A percentile compares a stretch with the other conserved stretches of the same genome.
Conservation (phyloP, 139 green algal genomes). For the Volvox reticuliferus region DNA sequence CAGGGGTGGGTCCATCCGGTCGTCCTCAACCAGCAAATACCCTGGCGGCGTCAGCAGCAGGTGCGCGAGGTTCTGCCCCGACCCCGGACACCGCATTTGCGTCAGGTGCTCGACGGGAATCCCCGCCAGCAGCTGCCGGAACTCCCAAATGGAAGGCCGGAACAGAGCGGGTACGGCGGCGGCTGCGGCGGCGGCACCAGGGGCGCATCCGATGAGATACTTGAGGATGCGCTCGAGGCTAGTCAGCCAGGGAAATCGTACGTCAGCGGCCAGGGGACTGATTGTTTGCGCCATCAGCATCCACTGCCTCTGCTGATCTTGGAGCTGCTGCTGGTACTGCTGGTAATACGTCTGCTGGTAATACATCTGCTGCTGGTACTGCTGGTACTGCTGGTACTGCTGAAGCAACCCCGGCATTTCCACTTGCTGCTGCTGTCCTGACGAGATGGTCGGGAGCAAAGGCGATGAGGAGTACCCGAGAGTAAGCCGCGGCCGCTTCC, state of each 20-base stretch:
- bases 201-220: neutral
- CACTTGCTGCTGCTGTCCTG: neutral
- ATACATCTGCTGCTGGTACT: neutral
- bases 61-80: neutral
- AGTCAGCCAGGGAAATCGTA: neutral
- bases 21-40: neutral
- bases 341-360: neutral
- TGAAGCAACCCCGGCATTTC: too few species aligned
- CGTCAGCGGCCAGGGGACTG: neutral
- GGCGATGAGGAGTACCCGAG: too few species aligned
- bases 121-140: neutral
- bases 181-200: neutral
- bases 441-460: too few species aligned
- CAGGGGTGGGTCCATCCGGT: neutral
- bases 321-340: too few species aligned
- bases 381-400: neutral
- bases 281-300: too few species aligned
- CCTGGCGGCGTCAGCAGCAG: slow-evolving; percentile 13
- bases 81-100: neutral
- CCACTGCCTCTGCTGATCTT: too few species aligned
- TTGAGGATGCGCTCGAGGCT: neutral
- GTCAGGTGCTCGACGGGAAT: neutral
- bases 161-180: too few species aligned
- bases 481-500: neutral
- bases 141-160: too few species aligned